Base-by-base conservation (phyloP, 176 grass and related monocot genomes). In the Oryza australiensis region DNA sequence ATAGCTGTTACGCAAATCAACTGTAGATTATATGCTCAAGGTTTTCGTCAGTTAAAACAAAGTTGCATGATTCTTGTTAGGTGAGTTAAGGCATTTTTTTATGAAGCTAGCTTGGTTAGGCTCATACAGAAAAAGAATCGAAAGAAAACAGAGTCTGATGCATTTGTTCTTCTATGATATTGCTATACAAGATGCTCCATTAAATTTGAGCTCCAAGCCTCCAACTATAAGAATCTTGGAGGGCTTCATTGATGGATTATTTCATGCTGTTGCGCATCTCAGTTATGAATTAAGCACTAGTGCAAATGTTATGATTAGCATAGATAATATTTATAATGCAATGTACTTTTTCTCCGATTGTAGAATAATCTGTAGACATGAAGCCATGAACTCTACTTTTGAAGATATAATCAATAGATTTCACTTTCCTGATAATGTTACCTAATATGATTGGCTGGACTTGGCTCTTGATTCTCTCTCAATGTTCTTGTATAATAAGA, bases 281-380 rank as follows among this genome's bases (percentile, higher is more conserved):
- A 32, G 53, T 77, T 66, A 62, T 86, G 79, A 86, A 81, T 83
- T 15, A 12, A 40, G 68, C 49, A 32, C 60, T 73, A 82, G 68
- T 83, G 60, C 11, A 32, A 2, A 48, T 83, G 48, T 53, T 66
- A 73, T 78, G 74, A 78, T 86, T 83, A 74, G 41, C 9, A 26
- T 0, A 69, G 18, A 86, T 70, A 64, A 69, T 55, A 55, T 83
- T 74, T 86, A 24, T 78, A 5, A 42, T 30, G 32, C 16, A 23
- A 9, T 27, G 16, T 53, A 1, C 63, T 18, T 63, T 72, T 32
- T n/a, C 4, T 8, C 26, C 20, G 9, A 45, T 57, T 49, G 64
- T 64, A 64, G 77, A 85, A 85, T 75, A 84, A 80, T 64, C n/a
- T 84, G 68, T 88, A 84, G 80, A 62, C 81, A 15, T 26, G 60